Percentiles rank a stretch among this genome's conserved stretches.
phyloP scores from a whole-genome alignment of 805 yeast genomes.

The Candida schatavii region DNA sequence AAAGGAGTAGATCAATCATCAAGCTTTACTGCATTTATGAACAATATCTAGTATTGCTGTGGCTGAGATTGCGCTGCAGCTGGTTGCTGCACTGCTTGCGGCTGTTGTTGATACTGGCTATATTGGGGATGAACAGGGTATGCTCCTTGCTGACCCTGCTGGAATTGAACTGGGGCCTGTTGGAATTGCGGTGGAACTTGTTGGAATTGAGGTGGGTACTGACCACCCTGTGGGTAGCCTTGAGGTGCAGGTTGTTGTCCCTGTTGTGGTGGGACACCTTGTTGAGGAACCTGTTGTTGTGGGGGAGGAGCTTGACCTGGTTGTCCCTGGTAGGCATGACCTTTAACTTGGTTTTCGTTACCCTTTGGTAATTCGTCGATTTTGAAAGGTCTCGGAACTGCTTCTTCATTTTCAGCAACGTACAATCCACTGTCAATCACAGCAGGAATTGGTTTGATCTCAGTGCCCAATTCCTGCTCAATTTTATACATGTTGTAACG shows the following conservation, averaged over 20 bases:
- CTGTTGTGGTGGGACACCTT: conserved; percentile 8
- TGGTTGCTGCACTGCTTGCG: conserved; percentile 5
- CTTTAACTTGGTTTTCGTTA: conserved; percentile 32
- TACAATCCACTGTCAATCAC: conserved; percentile 84
- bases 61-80: conserved; percentile 5
- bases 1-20: not conserved
- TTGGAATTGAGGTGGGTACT: conserved; percentile 17
- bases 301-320: conserved; percentile 20
- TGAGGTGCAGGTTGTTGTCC: conserved; percentile 11
- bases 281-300: conserved; percentile 4
- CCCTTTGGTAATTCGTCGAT: conserved; percentile 56
- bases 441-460: conserved; percentile 95
- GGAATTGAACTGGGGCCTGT: conserved; percentile 16
- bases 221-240: conserved; percentile 23
- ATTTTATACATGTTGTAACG: conserved; percentile 89
- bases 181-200: conserved; percentile 11
- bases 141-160: conserved; percentile 7
- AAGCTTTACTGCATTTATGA: not conserved
- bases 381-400: conserved; percentile 88
- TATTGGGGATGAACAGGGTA: conserved; percentile 1
- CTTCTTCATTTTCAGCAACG: conserved; percentile 73
- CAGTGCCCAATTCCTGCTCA: conserved; percentile 96
- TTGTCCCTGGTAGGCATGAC: conserved; percentile 47
- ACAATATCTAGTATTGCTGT: conserved; percentile 4
- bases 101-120: conserved; percentile 15